Evolutionary conservation across 2,329 filamentous ascomycete species (phyloP), one percentile per base, ranked within the genome.

Genomic region (Bertia moriformis): DNA sequence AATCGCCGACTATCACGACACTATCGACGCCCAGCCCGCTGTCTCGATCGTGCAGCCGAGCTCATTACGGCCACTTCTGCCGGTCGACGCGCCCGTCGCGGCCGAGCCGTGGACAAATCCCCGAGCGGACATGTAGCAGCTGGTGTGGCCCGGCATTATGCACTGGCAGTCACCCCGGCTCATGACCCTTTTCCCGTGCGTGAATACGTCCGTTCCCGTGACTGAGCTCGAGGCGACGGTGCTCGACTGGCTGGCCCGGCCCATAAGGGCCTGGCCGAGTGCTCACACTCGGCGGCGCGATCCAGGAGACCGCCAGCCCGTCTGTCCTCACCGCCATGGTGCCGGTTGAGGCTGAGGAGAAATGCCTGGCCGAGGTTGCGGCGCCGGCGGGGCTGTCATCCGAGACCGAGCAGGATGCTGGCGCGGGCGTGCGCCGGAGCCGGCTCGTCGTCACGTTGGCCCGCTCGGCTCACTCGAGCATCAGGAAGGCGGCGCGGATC

Each of bases 161-260:
- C 89, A 95, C 61, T 96, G 89, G 71, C 81, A 93, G 55, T 85
- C 79, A 2, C 89, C 86, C 14, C 87, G 89, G 53, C 96, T 94
- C 68, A 85, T 95, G 74, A 89, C 89, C 35, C 96, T 93, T 67
- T 96, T 91, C 61, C 83, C 89, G 1, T 85, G 85, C 38, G 78
- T 75, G 18, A 78, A 79, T 39, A 84, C 81, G 24, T 95, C 80
- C 4, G 89, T 89, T 1, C 87, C 83, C 4, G 80, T 91, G 14
- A 96, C 89, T 0, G 89, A 96, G 62, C 71, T 96, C 37, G 89
- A 96, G 66, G 94, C 88, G 0, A 71, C 95, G 18, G 81, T 94
- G 33, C 70, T 95, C 56, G 89, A 96, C 59, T 96, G 89, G 88
- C 63, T 95, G 3, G 85, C 81, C 14, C 74, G 81, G 55, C 69